Evolutionary conservation across 495 filamentous ascomycete genomes (phyloP).

Genomic region (Beverwykella pulmonaria): DNA sequence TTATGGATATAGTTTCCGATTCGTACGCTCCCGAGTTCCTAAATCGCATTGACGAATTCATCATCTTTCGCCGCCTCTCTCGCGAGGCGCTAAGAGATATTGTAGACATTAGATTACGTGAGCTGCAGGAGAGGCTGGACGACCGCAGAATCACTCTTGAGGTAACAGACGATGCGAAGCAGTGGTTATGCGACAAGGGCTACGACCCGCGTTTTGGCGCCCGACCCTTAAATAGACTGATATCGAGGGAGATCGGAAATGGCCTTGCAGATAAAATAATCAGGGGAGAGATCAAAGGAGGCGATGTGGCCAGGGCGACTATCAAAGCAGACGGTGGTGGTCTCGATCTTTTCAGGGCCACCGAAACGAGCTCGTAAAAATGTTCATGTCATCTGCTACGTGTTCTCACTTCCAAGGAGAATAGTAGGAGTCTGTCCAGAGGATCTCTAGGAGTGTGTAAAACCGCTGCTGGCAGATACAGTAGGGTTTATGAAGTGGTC

Average conservation of each 20-base stretch:
- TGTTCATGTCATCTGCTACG: neutral
- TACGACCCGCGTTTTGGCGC: slow-evolving; percentile 93
- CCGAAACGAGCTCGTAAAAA: neutral
- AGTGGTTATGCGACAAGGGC: slow-evolving; percentile 84
- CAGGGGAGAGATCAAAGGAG: slow-evolving; percentile 74
- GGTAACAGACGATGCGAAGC: slow-evolving; percentile 69
- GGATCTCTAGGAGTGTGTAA: too few relatives aligned
- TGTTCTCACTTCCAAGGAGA: too few relatives aligned
- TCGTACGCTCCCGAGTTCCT: slow-evolving; percentile 91
- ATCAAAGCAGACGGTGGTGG: slow-evolving; percentile 57
- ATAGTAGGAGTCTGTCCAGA: too few relatives aligned
- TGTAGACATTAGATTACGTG: slow-evolving; percentile 85
- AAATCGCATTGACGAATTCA: slow-evolving; percentile 95
- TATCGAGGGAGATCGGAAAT: slow-evolving; percentile 86
- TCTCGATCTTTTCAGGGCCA: slow-evolving; percentile 9
- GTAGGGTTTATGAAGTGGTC: too few relatives aligned
- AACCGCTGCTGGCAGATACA: too few relatives aligned
- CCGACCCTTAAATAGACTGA: slow-evolving; percentile 88
- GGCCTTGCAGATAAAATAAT: slow-evolving; percentile 89
- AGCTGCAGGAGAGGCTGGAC: slow-evolving; percentile 80
- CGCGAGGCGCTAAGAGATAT: slow-evolving; percentile 81
- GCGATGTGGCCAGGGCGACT: slow-evolving; percentile 68
- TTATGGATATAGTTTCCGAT: slow-evolving; percentile 83
- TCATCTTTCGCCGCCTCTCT: slow-evolving; percentile 86
- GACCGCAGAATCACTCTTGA: slow-evolving; percentile 80